phyloP scores from a whole-genome alignment of 495 filamentous ascomycete species.

The Aspergillus panamensis region DNA sequence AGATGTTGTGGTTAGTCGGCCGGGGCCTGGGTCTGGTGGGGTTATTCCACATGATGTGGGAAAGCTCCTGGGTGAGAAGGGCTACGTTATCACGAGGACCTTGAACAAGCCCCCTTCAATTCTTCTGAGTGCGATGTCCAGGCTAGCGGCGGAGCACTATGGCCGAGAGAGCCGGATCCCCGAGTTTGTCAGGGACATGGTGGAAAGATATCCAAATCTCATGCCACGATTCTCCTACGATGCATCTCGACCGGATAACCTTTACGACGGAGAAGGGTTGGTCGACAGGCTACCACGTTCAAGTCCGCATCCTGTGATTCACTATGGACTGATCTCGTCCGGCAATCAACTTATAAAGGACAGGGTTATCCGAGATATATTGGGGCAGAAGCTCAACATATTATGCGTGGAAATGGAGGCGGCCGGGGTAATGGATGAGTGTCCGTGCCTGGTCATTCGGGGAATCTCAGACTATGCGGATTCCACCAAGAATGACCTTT shows the following conservation, averaged over 20 bases:
- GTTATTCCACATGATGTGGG: background rate
- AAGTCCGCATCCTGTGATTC: background rate
- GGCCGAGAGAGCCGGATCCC: background rate
- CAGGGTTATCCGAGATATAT: background rate
- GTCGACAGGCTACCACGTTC: background rate
- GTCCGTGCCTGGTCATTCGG: slow-evolving; percentile 10
- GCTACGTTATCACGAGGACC: background rate
- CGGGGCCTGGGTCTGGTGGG: background rate
- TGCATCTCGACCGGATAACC: background rate
- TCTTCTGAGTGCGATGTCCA: background rate
- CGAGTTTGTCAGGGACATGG: background rate
- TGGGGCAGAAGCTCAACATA: background rate
- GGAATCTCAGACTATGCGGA: slow-evolving; percentile 15
- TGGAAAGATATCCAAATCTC: background rate
- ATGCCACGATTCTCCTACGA: background rate
- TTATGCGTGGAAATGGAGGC: slow-evolving; percentile 12
- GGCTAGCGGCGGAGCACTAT: background rate
- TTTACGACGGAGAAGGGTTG: background rate
- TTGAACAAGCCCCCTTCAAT: background rate
- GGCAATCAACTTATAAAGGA: slow-evolving; percentile 1
- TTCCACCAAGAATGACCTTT: slow-evolving; percentile 7
- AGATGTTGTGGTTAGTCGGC: background rate
- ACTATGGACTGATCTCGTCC: slow-evolving; percentile 9
- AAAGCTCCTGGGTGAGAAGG: background rate
- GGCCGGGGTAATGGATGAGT: background rate